These are phyloP conservation scores for Chalciporus pseudorubinellus DNA, from an alignment of 768 basidiomycete species.

Conservation along the genomic window DNA sequence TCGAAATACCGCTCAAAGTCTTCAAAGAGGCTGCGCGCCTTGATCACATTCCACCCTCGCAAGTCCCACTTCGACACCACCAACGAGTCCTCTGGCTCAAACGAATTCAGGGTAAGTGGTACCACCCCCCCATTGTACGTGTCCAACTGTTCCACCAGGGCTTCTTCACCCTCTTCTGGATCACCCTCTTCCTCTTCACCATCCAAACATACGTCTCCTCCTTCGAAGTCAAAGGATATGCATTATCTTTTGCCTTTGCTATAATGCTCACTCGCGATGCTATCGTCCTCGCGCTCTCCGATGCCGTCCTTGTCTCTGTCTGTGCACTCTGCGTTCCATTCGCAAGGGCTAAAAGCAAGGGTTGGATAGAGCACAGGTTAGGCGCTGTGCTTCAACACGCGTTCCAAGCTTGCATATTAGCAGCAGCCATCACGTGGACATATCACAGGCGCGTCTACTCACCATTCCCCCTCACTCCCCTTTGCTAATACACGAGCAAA, in stretches of 20 bases:
- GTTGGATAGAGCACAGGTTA: conserved; percentile 75
- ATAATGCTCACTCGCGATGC: conserved; percentile 86
- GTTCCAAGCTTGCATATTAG: conserved; percentile 73
- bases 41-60: conserved; percentile 84
- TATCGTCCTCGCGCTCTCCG: conserved; percentile 76
- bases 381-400: conserved; percentile 79
- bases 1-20: conserved; percentile 71
- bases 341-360: conserved; percentile 68
- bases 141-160: conserved; percentile 48
- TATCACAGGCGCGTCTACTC: conserved; percentile 61
- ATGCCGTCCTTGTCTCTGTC: conserved; percentile 73
- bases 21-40: conserved; percentile 75
- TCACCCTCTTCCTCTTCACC: conserved; percentile 79
- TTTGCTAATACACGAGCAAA: background rate
- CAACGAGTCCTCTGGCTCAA: conserved; percentile 68
- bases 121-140: background rate
- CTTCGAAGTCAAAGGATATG: conserved; percentile 74
- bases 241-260: conserved; percentile 79
- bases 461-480: background rate
- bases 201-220: conserved; percentile 74
- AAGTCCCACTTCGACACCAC: conserved; percentile 81
- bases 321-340: conserved; percentile 83
- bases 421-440: conserved; percentile 80
- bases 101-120: conserved; percentile 74
- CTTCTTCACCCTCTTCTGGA: conserved; percentile 95